Percentiles rank a stretch among this genome's conserved stretches.
Conservation (phyloP, 2,329 filamentous ascomycete species). For the Beauveria scarabaeidicola region DNA sequence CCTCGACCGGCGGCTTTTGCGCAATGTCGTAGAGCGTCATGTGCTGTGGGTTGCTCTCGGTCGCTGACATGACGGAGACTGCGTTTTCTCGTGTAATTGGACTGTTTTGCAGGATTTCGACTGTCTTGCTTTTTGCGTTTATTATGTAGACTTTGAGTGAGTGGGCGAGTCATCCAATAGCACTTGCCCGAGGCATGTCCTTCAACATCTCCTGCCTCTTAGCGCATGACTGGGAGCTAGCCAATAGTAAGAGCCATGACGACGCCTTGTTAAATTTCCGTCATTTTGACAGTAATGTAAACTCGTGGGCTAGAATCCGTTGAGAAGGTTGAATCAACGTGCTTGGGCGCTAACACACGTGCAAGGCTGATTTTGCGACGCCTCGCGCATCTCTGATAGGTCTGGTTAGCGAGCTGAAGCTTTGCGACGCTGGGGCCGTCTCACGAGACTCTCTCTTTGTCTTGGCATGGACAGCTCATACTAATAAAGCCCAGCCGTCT, state of each 20-base stretch:
- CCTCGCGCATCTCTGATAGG: constrained; percentile 8
- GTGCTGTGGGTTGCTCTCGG: background rate
- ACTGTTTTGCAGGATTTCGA: background rate
- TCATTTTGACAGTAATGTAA: background rate
- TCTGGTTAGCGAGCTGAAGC: constrained; percentile 8
- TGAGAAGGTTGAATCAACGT: background rate
- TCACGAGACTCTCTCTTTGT: background rate
- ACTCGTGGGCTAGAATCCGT: background rate
- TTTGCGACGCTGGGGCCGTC: background rate
- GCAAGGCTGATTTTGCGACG: constrained; percentile 9
- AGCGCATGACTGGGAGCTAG: too few species aligned
- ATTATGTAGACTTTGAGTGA: background rate
- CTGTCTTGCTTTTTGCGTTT: background rate
- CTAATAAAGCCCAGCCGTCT: background rate
- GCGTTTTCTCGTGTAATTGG: background rate
- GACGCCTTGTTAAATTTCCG: background rate
- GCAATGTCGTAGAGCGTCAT: constrained; percentile 37
- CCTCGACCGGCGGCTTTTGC: constrained; percentile 22
- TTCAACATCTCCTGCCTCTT: too few species aligned
- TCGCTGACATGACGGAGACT: background rate
- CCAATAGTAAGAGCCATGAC: too few species aligned
- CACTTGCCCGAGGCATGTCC: background rate
- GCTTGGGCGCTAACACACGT: background rate
- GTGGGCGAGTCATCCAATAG: background rate
- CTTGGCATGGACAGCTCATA: background rate